Conservation (phyloP, 2,329 filamentous ascomycete species). For the Rhinocladiella mackenziei region DNA sequence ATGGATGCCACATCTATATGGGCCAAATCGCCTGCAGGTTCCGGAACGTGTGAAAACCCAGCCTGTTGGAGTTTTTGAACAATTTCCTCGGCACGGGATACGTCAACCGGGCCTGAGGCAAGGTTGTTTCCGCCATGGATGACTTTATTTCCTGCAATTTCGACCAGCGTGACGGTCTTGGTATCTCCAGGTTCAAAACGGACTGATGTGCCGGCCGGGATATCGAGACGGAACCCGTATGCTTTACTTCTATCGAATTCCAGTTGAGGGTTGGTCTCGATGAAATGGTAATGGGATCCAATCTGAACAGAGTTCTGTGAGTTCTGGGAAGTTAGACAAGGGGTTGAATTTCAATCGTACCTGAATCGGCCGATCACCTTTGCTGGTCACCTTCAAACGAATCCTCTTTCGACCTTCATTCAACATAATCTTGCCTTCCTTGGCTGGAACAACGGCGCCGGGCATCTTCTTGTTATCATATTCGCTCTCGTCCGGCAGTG, state of each 20-base stretch:
- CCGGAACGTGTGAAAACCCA: conserved; percentile 73
- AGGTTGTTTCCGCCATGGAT: conserved; percentile 82
- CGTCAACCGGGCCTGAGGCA: conserved; percentile 68
- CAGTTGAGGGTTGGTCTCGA: conserved; percentile 87
- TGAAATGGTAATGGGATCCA: conserved; percentile 93
- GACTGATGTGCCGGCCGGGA: conserved; percentile 84
- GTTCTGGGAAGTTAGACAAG: too few species aligned
- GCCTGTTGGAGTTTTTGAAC: conserved; percentile 62
- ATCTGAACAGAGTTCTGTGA: too few species aligned
- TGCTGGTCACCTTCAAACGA: conserved; percentile 72
- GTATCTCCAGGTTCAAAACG: conserved; percentile 91
- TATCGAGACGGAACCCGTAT: conserved; percentile 83
- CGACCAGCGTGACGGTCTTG: conserved; percentile 83
- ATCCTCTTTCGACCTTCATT: conserved; percentile 73
- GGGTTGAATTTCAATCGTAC: conserved; percentile 47
- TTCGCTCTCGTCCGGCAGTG: conserved; percentile 58
- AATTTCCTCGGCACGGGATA: conserved; percentile 61
- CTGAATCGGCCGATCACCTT: conserved; percentile 85
- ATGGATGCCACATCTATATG: conserved; percentile 64
- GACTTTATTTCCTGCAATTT: conserved; percentile 74
- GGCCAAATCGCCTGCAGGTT: conserved; percentile 56
- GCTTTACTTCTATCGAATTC: conserved; percentile 79
- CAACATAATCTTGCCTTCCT: conserved; percentile 62
- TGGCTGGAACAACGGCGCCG: conserved; percentile 71
- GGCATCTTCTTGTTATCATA: conserved; percentile 68